Evolutionary conservation across 2,329 filamentous ascomycete species (phyloP).

Genomic region (Pestalotiopsis sp.): DNA sequence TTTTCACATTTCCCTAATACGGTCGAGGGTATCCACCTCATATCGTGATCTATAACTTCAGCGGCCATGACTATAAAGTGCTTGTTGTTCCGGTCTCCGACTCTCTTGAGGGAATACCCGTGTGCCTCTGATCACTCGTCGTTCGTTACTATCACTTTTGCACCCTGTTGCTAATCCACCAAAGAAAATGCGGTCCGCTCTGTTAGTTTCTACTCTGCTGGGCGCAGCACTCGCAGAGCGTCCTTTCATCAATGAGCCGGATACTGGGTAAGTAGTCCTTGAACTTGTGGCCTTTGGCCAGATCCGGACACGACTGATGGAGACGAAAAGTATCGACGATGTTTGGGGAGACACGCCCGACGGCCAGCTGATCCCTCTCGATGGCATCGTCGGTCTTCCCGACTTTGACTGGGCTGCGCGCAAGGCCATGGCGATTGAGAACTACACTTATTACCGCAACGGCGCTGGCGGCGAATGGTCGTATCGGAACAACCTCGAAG

Average conservation of each 20-base stretch:
- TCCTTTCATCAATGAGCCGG: constrained; percentile 47
- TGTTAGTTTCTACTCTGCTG: not conserved
- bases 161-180: not conserved
- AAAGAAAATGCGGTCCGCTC: not conserved
- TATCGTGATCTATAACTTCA: not conserved
- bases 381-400: constrained; percentile 50
- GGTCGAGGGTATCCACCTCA: not conserved
- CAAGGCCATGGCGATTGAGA: constrained; percentile 44
- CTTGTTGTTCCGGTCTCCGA: not conserved
- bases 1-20: not conserved
- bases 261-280: constrained; percentile 34
- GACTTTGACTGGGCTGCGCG: constrained; percentile 59
- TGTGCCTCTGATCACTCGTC: not conserved
- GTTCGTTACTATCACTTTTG: not conserved
- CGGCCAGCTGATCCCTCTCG: constrained; percentile 42
- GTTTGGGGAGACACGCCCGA: constrained; percentile 36
- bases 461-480: constrained; percentile 58
- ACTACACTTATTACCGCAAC: constrained; percentile 60
- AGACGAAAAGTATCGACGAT: constrained; percentile 33
- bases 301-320: not conserved
- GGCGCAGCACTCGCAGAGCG: constrained; percentile 39
- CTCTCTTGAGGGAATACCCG: not conserved
- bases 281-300: not conserved
- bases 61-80: not conserved
- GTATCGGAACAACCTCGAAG: constrained; percentile 60